These are phyloP conservation scores for Scleroderma bovista DNA, from an alignment of 768 basidiomycete species.

Conservation along the genomic window DNA sequence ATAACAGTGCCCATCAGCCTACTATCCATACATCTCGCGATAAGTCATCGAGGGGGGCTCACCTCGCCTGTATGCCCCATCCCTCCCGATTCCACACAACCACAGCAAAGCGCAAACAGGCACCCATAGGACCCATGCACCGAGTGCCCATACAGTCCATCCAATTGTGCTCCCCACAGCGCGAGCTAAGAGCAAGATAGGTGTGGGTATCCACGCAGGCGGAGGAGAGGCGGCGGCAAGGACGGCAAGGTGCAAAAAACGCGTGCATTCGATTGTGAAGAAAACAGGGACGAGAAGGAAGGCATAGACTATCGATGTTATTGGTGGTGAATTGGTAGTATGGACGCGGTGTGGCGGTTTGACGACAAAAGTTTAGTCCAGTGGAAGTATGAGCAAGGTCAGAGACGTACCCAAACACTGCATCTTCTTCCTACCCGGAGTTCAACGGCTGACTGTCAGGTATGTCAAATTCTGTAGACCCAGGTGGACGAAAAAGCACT, in stretches of 20 bases:
- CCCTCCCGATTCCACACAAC: slow-evolving; percentile 14
- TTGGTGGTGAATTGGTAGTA: not conserved
- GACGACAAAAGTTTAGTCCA: no score
- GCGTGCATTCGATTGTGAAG: slow-evolving; percentile 4
- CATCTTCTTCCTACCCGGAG: not conserved
- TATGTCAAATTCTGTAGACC: no score
- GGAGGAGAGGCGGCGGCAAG: not conserved
- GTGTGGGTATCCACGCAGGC: not conserved
- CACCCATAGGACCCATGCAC: slow-evolving; percentile 1
- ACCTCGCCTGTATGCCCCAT: slow-evolving; percentile 6
- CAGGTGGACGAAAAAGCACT: no score
- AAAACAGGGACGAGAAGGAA: slow-evolving; percentile 10
- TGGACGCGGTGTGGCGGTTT: not conserved
- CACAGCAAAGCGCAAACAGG: slow-evolving; percentile 10
- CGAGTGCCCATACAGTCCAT: not conserved
- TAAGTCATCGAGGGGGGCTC: not conserved
- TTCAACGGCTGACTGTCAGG: no score
- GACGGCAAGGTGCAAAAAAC: slow-evolving; percentile 1
- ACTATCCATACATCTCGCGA: not conserved
- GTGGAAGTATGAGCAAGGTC: not conserved
- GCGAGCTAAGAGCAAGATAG: not conserved
- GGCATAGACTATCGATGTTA: slow-evolving; percentile 2
- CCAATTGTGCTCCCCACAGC: slow-evolving; percentile 3
- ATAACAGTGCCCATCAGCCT: not conserved
- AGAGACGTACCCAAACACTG: not conserved